Evolutionary conservation across 225 moss, liverwort and hornwort genomes (phyloP).

Genomic region (Polytrichum formosum): DNA sequence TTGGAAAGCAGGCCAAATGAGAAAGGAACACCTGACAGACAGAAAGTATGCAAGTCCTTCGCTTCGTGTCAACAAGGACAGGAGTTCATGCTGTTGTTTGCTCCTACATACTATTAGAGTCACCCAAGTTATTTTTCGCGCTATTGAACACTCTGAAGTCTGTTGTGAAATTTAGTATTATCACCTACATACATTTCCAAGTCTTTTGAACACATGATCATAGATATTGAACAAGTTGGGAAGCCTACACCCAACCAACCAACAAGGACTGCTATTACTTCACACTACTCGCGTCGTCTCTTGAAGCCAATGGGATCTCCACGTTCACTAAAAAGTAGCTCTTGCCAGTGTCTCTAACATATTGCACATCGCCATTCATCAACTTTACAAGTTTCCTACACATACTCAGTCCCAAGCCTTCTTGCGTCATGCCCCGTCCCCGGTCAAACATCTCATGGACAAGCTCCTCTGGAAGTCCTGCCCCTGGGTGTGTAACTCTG

Average conservation of each 20-base stretch:
- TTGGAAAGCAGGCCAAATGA: not conserved
- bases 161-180: not conserved
- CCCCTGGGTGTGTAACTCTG: constrained; percentile 54
- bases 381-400: constrained; percentile 54
- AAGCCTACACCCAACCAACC: not conserved
- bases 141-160: not conserved
- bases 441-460: constrained; percentile 61
- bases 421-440: constrained; percentile 59
- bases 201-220: too few species aligned
- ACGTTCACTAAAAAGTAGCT: constrained; percentile 36
- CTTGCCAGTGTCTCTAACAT: constrained; percentile 36
- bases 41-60: not conserved
- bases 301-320: constrained; percentile 40
- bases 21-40: not conserved
- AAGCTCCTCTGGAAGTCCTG: constrained; percentile 51
- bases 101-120: not conserved
- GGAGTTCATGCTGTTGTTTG: not conserved
- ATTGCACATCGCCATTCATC: constrained; percentile 54
- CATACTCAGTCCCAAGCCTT: constrained; percentile 49
- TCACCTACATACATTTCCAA: not conserved
- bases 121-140: not conserved
- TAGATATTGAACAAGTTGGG: not conserved
- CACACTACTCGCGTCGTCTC: constrained; percentile 21
- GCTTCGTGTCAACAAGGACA: not conserved
- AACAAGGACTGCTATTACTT: constrained; percentile 11